Evolutionary conservation across 2,329 filamentous ascomycete species (phyloP), one percentile per base, ranked within the genome.

Genomic region (Grosmannia clavigera): DNA sequence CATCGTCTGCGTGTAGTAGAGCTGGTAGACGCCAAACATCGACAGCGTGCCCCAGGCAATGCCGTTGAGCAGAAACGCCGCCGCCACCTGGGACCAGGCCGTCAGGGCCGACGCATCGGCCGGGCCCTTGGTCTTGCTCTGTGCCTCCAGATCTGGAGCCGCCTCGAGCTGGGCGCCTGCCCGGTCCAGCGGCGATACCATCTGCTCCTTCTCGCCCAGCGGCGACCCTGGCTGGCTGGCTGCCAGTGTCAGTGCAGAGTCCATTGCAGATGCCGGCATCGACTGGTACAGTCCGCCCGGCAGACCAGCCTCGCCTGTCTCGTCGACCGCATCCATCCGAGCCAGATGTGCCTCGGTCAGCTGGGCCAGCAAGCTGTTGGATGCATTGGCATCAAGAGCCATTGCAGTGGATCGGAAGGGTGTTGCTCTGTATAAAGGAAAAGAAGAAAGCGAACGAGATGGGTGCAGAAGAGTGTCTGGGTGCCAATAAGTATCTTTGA

Each of bases 41-140:
- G 74, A 70, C 3, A 75, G 73, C 58, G 76, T 77, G 58, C 79
- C 79, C 76, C 78, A 81, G 5, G 78, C 73, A 61, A 81, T 67
- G 58, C 72, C 72, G 66, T 77, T 79, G 68, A 79, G 70, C 35
- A 79, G 70, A 50, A 76, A 70, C 38, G 73, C 73, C 7, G 77
- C 75, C 25, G 77, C 55, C 10, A 81, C 77, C 65, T 81, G 79
- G 0, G 71, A 72, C 79, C 79, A 81, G 19, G 78, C 79, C 16
- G n/a, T 11, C 1, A 43, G 9, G 48, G 40, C 52, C 1, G 52
- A 55, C 2, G 31, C 19, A n/a, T 46, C 43, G 43, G 43, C 53
- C 33, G 7, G 14, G 12, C 22, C 25, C 29, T n/a, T 33, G 29
- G 22, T 3, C 51, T 53, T 33, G 16, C 3, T 14, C 52, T 35